phyloP scores from a whole-genome alignment of 2,329 filamentous ascomycete genomes.

The Penicillium rolfsii region DNA sequence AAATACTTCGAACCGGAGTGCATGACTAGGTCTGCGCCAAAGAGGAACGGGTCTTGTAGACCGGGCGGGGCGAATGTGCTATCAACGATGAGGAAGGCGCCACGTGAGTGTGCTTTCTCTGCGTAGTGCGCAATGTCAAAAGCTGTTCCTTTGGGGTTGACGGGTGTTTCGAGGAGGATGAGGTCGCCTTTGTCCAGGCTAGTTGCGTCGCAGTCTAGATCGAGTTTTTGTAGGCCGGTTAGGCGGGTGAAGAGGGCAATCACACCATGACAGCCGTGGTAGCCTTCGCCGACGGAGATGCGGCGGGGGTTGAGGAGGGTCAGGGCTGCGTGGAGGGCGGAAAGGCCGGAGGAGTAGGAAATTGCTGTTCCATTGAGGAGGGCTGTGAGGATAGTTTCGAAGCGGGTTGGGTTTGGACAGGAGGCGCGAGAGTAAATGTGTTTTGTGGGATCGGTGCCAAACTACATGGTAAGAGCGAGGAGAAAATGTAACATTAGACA shows the following conservation, averaged over 20 bases:
- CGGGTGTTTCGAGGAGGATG: constrained; percentile 87
- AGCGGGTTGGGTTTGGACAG: constrained; percentile 77
- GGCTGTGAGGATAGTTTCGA: constrained; percentile 78
- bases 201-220: constrained; percentile 68
- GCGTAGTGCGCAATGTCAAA: constrained; percentile 73
- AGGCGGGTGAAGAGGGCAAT: constrained; percentile 74
- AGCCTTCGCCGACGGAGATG: constrained; percentile 81
- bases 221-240: constrained; percentile 72
- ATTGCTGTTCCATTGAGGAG: constrained; percentile 69
- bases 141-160: constrained; percentile 87
- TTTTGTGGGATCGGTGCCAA: constrained; percentile 36
- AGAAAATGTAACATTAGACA: background rate
- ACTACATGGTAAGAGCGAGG: constrained; percentile 19
- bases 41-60: constrained; percentile 79
- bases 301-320: constrained; percentile 81
- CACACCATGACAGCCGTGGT: constrained; percentile 92
- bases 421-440: constrained; percentile 84
- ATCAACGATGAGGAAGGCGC: constrained; percentile 81
- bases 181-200: constrained; percentile 77
- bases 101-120: constrained; percentile 68
- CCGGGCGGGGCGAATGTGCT: constrained; percentile 91
- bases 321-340: constrained; percentile 85
- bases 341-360: constrained; percentile 82
- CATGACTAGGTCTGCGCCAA: constrained; percentile 84
- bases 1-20: constrained; percentile 96